Evolutionary conservation across 73 alveolate genomes (phyloP), one percentile per base, ranked within the genome.

Genomic region (Paramecium pentaurelia): DNA sequence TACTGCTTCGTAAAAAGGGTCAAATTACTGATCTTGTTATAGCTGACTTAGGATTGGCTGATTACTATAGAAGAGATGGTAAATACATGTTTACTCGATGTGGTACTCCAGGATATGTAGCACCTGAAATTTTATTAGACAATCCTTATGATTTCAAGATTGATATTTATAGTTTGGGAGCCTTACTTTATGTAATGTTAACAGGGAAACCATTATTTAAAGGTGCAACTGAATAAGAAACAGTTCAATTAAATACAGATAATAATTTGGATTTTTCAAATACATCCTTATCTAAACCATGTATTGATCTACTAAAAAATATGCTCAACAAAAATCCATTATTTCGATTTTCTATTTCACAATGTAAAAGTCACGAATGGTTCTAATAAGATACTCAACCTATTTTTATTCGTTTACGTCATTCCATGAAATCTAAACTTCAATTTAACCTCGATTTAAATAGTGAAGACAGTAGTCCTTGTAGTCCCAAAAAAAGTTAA

Each of bases 211-310:
- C 42, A 36, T 71, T 71, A 5, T 86, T 86, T 32, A 70, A 96
- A 42, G 99, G 99, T 9, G 98, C 96, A 60, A 86, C 95, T 77
- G 99, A 96, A 92, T 92, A 94, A 20, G 98, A 96, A 37, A 86
- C 28, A 10, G 71, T 87, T 2, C 20, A 64, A 34, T 34, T 64
- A 28, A 64, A 64, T 14, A 64, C 47, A 14, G 84, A 64, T 12
- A 64, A 64, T 64, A 12, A 64, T 64, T 64, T 64, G 20, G 84
- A 64, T 18, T 64, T 64, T 32, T 32, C 84, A 6, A 64, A 64
- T 10, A 32, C 51, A 5, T 12, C n/a, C 27, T 64, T 64, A 34
- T 64, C 84, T 8, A 28, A 14, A 32, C 45, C 42, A 12, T 64
- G 84, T 64, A 2, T 32, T 2, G 88, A 75, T 75, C 60, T 75